Evolutionary conservation across 345 rosid species (phyloP), one percentile per base, ranked within the genome.

Genomic region (Crucihimalaya himalaica): DNA sequence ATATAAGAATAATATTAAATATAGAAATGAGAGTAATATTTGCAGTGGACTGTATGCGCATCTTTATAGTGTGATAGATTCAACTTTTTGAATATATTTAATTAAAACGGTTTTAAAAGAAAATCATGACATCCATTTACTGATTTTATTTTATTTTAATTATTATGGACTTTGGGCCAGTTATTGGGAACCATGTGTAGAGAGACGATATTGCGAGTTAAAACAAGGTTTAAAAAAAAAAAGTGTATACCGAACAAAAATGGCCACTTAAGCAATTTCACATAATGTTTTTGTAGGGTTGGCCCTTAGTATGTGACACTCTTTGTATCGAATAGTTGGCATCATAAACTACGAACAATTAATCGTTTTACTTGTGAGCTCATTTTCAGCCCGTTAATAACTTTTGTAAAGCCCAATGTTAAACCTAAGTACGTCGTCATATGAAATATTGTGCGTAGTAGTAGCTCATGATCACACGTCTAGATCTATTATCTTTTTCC

Each of bases 291-390:
- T 10, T 34, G 19, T 34, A 2, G 37, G 60, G 45, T 43, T 69
- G 55, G 63, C 43, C 37, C 56, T 25, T 28, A 28, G 45, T 72
- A 62, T 52, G 63, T 37, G 11, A 55, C 54, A 55, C 64, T 35
- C 39, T 35, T 35, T 35, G 39, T 8, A 35, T 35, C 4, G 39
- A 35, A 10, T 42, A 15, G 47, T 43, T 43, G 47, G 7, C 56
- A 42, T 14, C 18, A n/a, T 42, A 28, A 58, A 34, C 47, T 14
- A 20, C 31, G 23, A 18, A 4, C 8, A 8, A n/a, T n/a, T n/a
- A n/a, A 4, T 8, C 32, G 5, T 28, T 61, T 63, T 63, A 28
- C 40, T 18, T 6, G 27, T 48, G 8, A 32, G 46, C 45, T 31
- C 58, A 32, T 48, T 14, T 32, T 8, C 27, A 13, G 59, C 32